Evolutionary conservation across 2,329 filamentous ascomycete genomes (phyloP), one percentile per base, ranked within the genome.

Genomic region (Reticulascus tulasneorum): DNA sequence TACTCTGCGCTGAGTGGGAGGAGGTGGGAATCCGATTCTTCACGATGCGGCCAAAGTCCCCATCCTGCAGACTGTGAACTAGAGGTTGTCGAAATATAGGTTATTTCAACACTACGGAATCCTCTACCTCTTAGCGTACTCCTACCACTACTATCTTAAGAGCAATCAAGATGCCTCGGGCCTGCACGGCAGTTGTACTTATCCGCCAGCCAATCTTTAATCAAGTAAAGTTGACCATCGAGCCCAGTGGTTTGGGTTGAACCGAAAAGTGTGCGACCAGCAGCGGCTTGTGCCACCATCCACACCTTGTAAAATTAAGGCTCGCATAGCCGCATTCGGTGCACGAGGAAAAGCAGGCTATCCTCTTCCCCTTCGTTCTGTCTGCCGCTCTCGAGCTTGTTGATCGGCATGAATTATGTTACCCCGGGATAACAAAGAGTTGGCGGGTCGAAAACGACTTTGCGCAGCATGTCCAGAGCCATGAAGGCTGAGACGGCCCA

Each of bases 271-370:
- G 19, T 11, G 15, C 30, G 29, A 13, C 30, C n/a, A 16, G 7
- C 20, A 31, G 12, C 20, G 23, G 27, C 9, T 28, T 34, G 26
- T 37, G 36, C 36, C 39, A 42, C 23, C 33, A 13, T 28, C 18
- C 16, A 23, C 13, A 21, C 8, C 12, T 31, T 3, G n/a, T n/a
- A 26, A 12, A 40, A 7, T 27, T 27, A 31, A 24, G 26, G 19
- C 36, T 13, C 13, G 15, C 17, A 23, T 23, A 35, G 23, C 12
- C 36, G 15, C 15, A 13, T 30, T 18, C 23, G 7, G 22, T 13
- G n/a, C 7, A n/a, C 19, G 9, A 22, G 6, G n/a, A 23, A n/a
- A n/a, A n/a, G n/a, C n/a, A n/a, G n/a, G n/a, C 23, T 10, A 12
- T 34, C 6, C 15, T 32, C 12, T 32, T 25, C 29, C 18, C 11